Conservation (phyloP, 2,329 filamentous ascomycete species). For the Scedosporium minutisporum region DNA sequence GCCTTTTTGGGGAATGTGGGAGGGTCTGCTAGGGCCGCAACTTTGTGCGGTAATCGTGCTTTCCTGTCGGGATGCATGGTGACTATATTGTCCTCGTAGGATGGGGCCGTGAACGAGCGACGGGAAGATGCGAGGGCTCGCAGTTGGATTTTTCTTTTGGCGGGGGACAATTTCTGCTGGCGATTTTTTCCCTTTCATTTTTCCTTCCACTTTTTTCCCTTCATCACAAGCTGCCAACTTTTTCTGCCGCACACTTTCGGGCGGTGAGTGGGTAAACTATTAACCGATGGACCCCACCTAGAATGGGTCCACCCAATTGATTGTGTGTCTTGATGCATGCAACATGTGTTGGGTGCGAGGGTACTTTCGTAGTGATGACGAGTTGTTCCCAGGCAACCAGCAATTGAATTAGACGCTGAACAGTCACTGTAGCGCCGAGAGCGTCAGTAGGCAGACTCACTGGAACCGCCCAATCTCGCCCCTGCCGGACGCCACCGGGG, state of each 20-base stretch:
- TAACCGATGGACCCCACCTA: not conserved
- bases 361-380: not conserved
- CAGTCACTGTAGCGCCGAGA: too few species aligned
- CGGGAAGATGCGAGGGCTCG: too few species aligned
- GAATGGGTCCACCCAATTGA: not conserved
- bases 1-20: slow-evolving; percentile 32
- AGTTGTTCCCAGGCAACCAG: not conserved
- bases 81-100: not conserved
- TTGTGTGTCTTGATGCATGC: too few species aligned
- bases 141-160: not conserved
- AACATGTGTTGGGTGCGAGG: not conserved
- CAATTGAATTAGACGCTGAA: too few species aligned
- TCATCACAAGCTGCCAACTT: not conserved
- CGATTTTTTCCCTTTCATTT: not conserved
- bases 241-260: slow-evolving; percentile 1
- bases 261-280: slow-evolving; percentile 5
- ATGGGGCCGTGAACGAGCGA: too few species aligned
- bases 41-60: not conserved
- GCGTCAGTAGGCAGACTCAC: too few species aligned
- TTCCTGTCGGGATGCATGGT: slow-evolving; percentile 6
- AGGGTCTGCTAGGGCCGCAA: slow-evolving; percentile 8
- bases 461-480: too few species aligned
- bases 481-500: too few species aligned
- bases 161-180: not conserved
- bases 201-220: not conserved